Conservation (phyloP, 2,329 filamentous ascomycete species). For the Bisporella sp. region DNA sequence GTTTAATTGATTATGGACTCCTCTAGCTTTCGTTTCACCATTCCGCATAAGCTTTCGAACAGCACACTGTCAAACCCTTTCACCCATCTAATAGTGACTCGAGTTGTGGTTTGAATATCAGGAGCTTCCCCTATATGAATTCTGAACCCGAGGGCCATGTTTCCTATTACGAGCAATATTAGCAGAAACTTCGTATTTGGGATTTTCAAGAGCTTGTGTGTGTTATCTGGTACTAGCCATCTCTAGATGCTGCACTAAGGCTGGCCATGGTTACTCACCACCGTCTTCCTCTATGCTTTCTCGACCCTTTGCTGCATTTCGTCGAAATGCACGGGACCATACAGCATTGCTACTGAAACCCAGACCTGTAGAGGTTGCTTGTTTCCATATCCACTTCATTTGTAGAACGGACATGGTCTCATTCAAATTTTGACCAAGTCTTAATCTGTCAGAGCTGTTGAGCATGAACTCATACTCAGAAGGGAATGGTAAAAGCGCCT, state of each 20-base stretch:
- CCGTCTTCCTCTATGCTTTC: slow-evolving; percentile 25
- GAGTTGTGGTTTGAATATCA: slow-evolving; percentile 35
- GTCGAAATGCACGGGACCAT: slow-evolving; percentile 29
- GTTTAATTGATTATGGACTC: background rate
- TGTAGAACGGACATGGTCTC: slow-evolving; percentile 15
- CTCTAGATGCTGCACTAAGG: too few species aligned
- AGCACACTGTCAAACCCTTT: slow-evolving; percentile 66
- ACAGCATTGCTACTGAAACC: slow-evolving; percentile 27
- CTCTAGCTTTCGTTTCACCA: slow-evolving; percentile 53
- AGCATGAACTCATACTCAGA: slow-evolving; percentile 36
- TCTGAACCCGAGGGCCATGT: slow-evolving; percentile 50
- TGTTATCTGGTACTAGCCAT: too few species aligned
- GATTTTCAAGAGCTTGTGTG: too few species aligned
- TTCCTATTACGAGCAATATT: slow-evolving; percentile 2
- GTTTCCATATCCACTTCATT: slow-evolving; percentile 26
- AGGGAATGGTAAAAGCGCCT: slow-evolving; percentile 44
- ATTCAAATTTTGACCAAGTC: slow-evolving; percentile 21
- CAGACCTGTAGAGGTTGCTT: slow-evolving; percentile 14
- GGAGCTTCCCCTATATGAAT: slow-evolving; percentile 38
- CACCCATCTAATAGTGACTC: slow-evolving; percentile 59
- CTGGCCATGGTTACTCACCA: slow-evolving; percentile 14
- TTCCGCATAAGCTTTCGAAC: slow-evolving; percentile 84
- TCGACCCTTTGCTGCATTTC: slow-evolving; percentile 26
- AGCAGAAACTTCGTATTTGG: too few species aligned
- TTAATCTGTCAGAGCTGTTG: background rate